Percentiles rank a stretch among this genome's conserved stretches.
Conservation (phyloP, 2,329 filamentous ascomycete genomes). For the Epichloe brachyelytri region DNA sequence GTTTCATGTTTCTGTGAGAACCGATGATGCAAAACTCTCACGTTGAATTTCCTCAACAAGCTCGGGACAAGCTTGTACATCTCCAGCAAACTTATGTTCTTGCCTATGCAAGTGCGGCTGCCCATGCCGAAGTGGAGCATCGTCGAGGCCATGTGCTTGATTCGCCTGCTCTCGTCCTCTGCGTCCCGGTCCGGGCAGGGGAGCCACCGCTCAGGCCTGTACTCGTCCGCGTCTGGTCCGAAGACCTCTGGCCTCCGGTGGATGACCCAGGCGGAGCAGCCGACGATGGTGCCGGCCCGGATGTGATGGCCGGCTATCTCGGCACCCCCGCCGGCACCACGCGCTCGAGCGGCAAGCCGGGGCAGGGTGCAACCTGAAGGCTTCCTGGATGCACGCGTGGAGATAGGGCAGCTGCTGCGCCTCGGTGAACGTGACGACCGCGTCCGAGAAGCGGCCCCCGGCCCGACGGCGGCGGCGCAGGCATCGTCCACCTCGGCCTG, state of each 20-base stretch:
- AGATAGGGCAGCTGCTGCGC: constrained; percentile 34
- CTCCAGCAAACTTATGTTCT: constrained; percentile 29
- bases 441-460: neutral
- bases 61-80: constrained; percentile 28
- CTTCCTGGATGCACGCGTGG: constrained; percentile 41
- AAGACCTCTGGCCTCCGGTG: constrained; percentile 19
- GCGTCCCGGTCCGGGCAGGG: constrained; percentile 3
- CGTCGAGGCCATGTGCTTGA: neutral
- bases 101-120: constrained; percentile 29
- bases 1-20: too few species aligned
- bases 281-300: constrained; percentile 20
- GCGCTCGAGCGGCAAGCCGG: constrained; percentile 33
- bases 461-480: neutral
- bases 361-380: constrained; percentile 35
- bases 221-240: constrained; percentile 18
- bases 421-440: constrained; percentile 25
- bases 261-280: constrained; percentile 23
- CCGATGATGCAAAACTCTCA: neutral
- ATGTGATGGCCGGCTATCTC: constrained; percentile 22
- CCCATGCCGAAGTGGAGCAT: constrained; percentile 24
- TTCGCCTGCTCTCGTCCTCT: neutral
- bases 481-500: constrained; percentile 11
- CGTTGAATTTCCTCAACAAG: neutral
- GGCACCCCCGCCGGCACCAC: constrained; percentile 30
- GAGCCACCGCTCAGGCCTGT: constrained; percentile 30